A percentile compares a stretch with the other conserved stretches of the same genome.
Conservation (phyloP, 139 green algal genomes). For the Closterium sp. region DNA sequence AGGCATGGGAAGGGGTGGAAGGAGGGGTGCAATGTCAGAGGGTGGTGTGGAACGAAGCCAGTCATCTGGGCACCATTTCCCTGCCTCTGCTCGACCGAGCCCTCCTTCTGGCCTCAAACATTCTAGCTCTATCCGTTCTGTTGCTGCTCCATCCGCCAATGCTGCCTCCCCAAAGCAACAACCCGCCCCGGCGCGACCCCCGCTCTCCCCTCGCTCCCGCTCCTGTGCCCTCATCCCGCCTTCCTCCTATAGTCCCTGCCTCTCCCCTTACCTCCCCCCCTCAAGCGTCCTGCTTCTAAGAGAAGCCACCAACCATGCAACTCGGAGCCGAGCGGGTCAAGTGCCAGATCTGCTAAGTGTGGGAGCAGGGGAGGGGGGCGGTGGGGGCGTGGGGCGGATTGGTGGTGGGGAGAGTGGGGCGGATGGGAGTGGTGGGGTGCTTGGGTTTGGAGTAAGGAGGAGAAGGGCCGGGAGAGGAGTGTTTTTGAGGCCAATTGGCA, state of each 20-base stretch:
- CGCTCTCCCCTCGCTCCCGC: neutral
- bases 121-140: too few relatives aligned
- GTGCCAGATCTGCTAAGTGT: neutral
- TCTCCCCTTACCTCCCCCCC: neutral
- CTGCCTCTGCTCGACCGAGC: neutral
- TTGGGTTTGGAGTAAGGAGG: neutral
- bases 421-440: neutral
- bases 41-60: neutral
- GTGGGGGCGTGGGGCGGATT: neutral
- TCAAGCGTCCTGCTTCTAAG: neutral
- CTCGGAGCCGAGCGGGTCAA: neutral
- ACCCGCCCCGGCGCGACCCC: too few relatives aligned
- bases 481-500: neutral
- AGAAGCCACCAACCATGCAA: neutral
- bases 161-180: neutral
- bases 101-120: too few relatives aligned
- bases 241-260: neutral
- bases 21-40: neutral
- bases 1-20: neutral
- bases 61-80: neutral
- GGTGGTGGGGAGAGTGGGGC: neutral
- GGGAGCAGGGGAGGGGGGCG: neutral
- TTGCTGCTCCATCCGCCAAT: neutral
- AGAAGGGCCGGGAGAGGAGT: neutral
- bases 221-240: neutral